Evolutionary conservation across 169 alveolate species (phyloP), one percentile per base, ranked within the genome.

Genomic region (Plasmodium adleri): DNA sequence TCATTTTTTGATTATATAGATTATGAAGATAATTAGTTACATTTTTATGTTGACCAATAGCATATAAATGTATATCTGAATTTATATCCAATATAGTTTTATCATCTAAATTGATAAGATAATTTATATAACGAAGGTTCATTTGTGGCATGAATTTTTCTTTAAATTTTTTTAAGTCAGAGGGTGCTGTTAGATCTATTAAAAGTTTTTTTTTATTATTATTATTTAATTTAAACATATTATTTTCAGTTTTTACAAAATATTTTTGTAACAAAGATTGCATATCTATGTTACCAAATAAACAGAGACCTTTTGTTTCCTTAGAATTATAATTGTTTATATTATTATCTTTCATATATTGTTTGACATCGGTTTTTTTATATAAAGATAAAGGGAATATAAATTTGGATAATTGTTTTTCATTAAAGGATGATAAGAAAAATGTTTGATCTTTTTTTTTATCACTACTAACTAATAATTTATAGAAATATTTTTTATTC

Each of bases 21-120:
- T 52, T 17, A 63, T 83, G 91, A 17, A 83, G 24, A 63, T 28
- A 68, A 43, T 58, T 67, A 0, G 91, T 83, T 56, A 83, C 59
- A 49, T 83, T 13, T 22, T 83, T 83, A 24, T 83, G 68, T 45
- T 83, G 91, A 1, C 91, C 91, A 56, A 83, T 83, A 15, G 91
- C 73, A 17, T 83, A 83, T 10, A 83, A 17, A 28, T 83, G 91
- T 3, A 83, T 58, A 3, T 70, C 91, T 1, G 32, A 24, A 58
- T 83, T 83, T 45, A n/a, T 58, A 28, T 83, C 91, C 26, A 83
- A 13, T 17, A 83, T 72, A 3, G 49, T 83, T 20, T 49, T 60
- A 10, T 83, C 91, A 12, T 83, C 91, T 7, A 83, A 26, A 24
- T 43, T 68, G 22, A 83, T 83, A 20, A 83, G 68, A 47, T 83